These are phyloP conservation scores for Zygotorulaspora sp. DNA, from an alignment of 805 yeast species.

Conservation along the genomic window DNA sequence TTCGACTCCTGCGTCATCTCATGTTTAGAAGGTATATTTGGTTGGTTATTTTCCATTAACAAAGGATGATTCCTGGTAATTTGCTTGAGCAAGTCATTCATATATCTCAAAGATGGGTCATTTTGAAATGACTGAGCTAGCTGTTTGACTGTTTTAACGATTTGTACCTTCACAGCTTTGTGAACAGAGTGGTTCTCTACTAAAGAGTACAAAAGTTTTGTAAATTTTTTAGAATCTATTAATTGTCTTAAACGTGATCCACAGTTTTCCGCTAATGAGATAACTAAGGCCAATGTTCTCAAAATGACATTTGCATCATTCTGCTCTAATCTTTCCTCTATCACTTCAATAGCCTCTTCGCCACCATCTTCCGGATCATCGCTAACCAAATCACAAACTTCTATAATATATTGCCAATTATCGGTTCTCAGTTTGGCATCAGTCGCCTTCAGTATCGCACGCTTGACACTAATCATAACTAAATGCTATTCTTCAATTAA, in stretches of 20 bases:
- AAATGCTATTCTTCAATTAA: no score
- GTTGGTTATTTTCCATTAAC: slow-evolving; percentile 31
- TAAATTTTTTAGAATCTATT: slow-evolving; percentile 55
- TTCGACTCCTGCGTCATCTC: slow-evolving; percentile 44
- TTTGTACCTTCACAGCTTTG: slow-evolving; percentile 56
- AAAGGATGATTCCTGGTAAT: slow-evolving; percentile 43
- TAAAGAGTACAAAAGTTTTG: slow-evolving; percentile 45
- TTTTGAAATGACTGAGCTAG: slow-evolving; percentile 56
- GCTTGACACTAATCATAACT: slow-evolving; percentile 12
- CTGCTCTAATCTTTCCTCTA: slow-evolving; percentile 46
- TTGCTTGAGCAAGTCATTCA: slow-evolving; percentile 55
- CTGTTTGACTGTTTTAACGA: slow-evolving; percentile 65
- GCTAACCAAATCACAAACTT: slow-evolving; percentile 62
- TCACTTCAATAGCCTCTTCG: slow-evolving; percentile 37
- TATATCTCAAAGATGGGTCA: slow-evolving; percentile 73
- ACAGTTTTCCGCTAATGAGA: slow-evolving; percentile 70
- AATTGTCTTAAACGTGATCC: slow-evolving; percentile 64
- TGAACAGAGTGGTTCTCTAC: slow-evolving; percentile 56
- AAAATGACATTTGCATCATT: slow-evolving; percentile 63
- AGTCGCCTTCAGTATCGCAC: slow-evolving; percentile 48
- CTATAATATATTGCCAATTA: slow-evolving; percentile 62
- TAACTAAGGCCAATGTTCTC: slow-evolving; percentile 50
- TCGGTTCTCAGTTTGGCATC: slow-evolving; percentile 58
- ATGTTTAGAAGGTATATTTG: slow-evolving; percentile 57
- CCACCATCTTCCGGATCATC: slow-evolving; percentile 57